Evolutionary conservation across 129 eudicot species (phyloP).

Genomic region (Escallonia rubra): DNA sequence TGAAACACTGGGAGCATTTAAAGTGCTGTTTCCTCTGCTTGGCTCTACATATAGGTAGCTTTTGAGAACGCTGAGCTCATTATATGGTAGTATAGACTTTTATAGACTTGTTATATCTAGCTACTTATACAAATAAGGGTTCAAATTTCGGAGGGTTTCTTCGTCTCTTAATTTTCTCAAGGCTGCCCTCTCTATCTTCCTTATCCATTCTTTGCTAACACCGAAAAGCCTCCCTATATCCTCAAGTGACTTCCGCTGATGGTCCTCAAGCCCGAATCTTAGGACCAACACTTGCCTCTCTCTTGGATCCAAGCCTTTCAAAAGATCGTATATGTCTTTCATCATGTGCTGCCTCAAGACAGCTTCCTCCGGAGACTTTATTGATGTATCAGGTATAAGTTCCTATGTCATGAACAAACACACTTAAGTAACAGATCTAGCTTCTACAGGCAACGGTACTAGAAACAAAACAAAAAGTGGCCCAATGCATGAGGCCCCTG

Average conservation of each 20-base stretch:
- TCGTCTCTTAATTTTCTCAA: constrained; percentile 52
- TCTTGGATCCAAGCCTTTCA: constrained; percentile 43
- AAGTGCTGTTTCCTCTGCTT: too few relatives aligned
- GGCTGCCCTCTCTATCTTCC: constrained; percentile 67
- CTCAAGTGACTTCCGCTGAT: constrained; percentile 56
- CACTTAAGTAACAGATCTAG: neutral
- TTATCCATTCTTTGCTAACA: constrained; percentile 92
- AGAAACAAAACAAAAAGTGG: too few relatives aligned
- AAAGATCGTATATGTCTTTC: constrained; percentile 42
- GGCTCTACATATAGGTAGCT: too few relatives aligned
- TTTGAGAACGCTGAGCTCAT: too few relatives aligned
- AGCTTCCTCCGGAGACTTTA: constrained; percentile 54
- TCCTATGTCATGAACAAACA: constrained; percentile 37
- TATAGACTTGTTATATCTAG: neutral
- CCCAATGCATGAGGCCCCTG: too few relatives aligned
- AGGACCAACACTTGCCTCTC: constrained; percentile 55
- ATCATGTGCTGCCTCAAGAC: constrained; percentile 51
- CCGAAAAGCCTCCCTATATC: constrained; percentile 63
- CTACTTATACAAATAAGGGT: constrained; percentile 46
- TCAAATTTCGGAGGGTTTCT: constrained; percentile 44
- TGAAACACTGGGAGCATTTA: too few relatives aligned
- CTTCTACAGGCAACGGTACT: too few relatives aligned
- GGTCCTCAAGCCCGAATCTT: constrained; percentile 59
- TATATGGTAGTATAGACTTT: too few relatives aligned
- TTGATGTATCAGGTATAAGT: constrained; percentile 55